These are phyloP conservation scores for Didymella arachidicola DNA, from an alignment of 2,329 filamentous ascomycete species.

Conservation along the genomic window DNA sequence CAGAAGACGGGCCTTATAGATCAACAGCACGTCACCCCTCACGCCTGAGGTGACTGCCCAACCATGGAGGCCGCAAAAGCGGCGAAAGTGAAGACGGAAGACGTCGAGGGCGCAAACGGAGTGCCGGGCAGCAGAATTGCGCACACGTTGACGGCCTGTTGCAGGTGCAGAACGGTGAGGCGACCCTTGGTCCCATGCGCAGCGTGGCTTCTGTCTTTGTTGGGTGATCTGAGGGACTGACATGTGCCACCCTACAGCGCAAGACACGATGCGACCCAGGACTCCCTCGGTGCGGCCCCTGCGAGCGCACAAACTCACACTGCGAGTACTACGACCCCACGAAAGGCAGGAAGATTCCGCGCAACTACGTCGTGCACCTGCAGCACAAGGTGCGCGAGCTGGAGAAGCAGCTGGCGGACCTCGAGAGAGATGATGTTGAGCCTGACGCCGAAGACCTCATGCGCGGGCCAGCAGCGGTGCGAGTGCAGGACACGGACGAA, in stretches of 20 bases:
- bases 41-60: conserved; percentile 18
- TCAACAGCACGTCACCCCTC: conserved; percentile 18
- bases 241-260: conserved; percentile 62
- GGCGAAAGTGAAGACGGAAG: conserved; percentile 30
- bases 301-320: conserved; percentile 86
- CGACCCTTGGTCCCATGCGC: background rate
- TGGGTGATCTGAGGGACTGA: conserved; percentile 16
- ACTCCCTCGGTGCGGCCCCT: conserved; percentile 88
- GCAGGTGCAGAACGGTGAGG: conserved; percentile 77
- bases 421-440: conserved; percentile 76
- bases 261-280: conserved; percentile 97
- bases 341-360: conserved; percentile 84
- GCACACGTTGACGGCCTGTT: conserved; percentile 81
- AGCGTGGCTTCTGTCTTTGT: background rate
- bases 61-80: conserved; percentile 37
- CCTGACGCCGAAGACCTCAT: conserved; percentile 84
- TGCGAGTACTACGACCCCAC: conserved; percentile 96
- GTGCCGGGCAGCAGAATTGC: conserved; percentile 67
- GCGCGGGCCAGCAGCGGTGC: conserved; percentile 83
- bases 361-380: conserved; percentile 90
- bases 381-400: conserved; percentile 85
- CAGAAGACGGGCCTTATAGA: conserved; percentile 20
- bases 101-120: conserved; percentile 30
- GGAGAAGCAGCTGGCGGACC: conserved; percentile 80
- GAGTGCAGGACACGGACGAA: conserved; percentile 84